Base-by-base conservation (phyloP, 2,329 filamentous ascomycete species). In the Aspergillus quadricinctus region DNA sequence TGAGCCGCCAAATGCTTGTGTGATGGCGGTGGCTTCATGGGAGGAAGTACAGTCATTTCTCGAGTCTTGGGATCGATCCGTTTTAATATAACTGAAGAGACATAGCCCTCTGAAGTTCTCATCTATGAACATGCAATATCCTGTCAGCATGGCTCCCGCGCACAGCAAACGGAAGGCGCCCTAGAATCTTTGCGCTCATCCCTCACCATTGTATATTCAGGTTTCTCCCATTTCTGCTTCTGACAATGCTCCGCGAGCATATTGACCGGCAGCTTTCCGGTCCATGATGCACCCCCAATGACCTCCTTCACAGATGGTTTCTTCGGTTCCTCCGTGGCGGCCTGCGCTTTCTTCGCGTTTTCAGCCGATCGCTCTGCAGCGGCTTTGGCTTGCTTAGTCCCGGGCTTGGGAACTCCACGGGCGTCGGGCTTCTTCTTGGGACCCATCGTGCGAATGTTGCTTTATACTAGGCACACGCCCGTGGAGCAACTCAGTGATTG, bases 251-350 rank as follows among this genome's bases (percentile, higher is more conserved):
- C 94, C 37, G 89, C 90, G 61, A 97, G 83, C 66, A 97, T 82
- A 70, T 96, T 97, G 61, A 97, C 89, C 1, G 94, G 94, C 31
- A 99, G 79, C 73, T 99, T 99, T 43, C 94, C 94, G 0, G 94
- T 99, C 94, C 94, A 99, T 64, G 92, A 97, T 57, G 91, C 86
- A 50, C 94, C 94, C 45, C 92, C 94, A 68, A 99, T 96, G 62
- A 99, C 79, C 65, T 95, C 90, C 73, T 83, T 78, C 23, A 82
- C 83, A 50, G 84, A 80, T 43, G 84, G 83, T 64, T 82, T 84
- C 71, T 84, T 85, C n/a, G 78, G 78, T 59, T 75, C 72, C 41
- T 76, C 74, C 17, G 71, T 61, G 6, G 71, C 75, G 50, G 76
- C 72, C 61, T 62, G 66, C 55, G 59, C 61, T 57, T 61, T 69